Conservation (phyloP, 2,329 filamentous ascomycete species). For the Pseudogymnoascus verrucosus region DNA sequence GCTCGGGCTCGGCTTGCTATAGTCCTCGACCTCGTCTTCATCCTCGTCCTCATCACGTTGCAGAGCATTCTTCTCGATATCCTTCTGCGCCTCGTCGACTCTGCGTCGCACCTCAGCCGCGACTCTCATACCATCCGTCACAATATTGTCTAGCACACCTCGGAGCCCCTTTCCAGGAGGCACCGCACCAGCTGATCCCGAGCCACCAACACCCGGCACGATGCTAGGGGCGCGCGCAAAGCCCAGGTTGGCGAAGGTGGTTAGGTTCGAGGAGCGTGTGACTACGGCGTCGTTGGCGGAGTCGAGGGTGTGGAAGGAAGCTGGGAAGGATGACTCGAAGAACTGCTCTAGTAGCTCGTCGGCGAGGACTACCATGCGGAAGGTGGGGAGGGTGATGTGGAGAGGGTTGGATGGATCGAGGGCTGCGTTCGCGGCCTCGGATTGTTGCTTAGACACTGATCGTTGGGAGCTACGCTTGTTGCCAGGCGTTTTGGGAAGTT, state of each 20-base stretch:
- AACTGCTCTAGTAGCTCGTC: constrained; percentile 95
- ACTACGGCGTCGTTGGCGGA: constrained; percentile 33
- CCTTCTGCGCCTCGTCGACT: constrained; percentile 92
- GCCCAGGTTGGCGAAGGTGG: constrained; percentile 72
- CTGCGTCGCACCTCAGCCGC: constrained; percentile 83
- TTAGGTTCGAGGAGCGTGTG: constrained; percentile 61
- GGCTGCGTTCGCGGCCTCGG: constrained; percentile 77
- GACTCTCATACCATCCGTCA: constrained; percentile 93
- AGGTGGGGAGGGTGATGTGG: constrained; percentile 92
- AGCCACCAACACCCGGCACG: constrained; percentile 28
- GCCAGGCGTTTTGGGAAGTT: constrained; percentile 21
- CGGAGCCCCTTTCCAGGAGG: constrained; percentile 64
- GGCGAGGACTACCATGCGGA: constrained; percentile 96
- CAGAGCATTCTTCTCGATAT: constrained; percentile 77
- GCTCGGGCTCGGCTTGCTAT: constrained; percentile 34
- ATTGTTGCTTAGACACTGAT: constrained; percentile 53
- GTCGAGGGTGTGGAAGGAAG: constrained; percentile 84
- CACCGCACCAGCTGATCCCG: constrained; percentile 24
- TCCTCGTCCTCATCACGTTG: constrained; percentile 60
- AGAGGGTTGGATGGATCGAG: constrained; percentile 88
- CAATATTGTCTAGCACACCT: constrained; percentile 93
- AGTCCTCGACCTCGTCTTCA: constrained; percentile 61
- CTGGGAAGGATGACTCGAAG: constrained; percentile 91
- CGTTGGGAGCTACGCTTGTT: constrained; percentile 26
- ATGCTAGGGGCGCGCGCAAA: constrained; percentile 43